Conservation (phyloP, 148 eudicot genomes). For the Mesembryanthemum crystallinum region DNA sequence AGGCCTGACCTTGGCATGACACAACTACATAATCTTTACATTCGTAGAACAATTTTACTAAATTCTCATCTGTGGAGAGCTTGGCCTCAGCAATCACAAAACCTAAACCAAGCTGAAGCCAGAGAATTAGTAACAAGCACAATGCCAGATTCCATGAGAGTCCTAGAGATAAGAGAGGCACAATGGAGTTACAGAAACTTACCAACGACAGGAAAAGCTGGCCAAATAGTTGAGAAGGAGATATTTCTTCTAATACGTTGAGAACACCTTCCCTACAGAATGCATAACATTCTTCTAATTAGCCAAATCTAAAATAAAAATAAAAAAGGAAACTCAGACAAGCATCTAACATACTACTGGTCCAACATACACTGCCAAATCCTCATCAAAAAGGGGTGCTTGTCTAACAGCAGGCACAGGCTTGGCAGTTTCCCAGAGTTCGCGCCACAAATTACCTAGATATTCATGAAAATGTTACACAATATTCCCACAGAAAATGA, state of each 20-base stretch:
- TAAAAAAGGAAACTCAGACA: not conserved
- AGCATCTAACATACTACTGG: not conserved
- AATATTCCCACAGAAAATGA: not conserved
- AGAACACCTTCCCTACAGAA: constrained; percentile 79
- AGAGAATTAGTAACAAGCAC: constrained; percentile 5
- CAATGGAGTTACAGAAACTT: constrained; percentile 29
- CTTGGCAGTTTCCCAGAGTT: constrained; percentile 94
- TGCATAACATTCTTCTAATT: constrained; percentile 18
- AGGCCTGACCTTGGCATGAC: constrained; percentile 59
- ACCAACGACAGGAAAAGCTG: constrained; percentile 82
- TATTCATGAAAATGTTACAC: not conserved
- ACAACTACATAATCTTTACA: constrained; percentile 75
- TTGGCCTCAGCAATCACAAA: constrained; percentile 71
- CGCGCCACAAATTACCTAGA: constrained; percentile 94
- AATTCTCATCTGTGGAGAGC: constrained; percentile 46
- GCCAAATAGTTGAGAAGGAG: constrained; percentile 71
- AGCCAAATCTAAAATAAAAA: constrained; percentile 5
- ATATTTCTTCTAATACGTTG: constrained; percentile 51
- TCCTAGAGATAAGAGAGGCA: not conserved
- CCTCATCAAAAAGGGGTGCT: constrained; percentile 88
- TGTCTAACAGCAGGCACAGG: constrained; percentile 91
- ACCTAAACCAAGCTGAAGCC: constrained; percentile 76
- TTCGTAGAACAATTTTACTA: constrained; percentile 65
- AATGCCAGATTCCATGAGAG: not conserved
- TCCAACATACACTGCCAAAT: constrained; percentile 77